Conservation (phyloP, 306 rosid genomes). For the Malus orientalis region DNA sequence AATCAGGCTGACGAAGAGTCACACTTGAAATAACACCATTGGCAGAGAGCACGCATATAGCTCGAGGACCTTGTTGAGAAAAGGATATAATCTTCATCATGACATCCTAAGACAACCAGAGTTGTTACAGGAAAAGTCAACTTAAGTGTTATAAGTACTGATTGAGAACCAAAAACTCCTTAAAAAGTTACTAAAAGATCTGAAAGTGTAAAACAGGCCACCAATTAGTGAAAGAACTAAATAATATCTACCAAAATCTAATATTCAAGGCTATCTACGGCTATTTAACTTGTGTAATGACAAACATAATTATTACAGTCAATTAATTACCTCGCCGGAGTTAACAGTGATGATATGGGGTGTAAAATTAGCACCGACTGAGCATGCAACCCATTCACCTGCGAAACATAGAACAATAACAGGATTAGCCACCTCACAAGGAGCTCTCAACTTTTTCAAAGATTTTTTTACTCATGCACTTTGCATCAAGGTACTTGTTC, state of each 20-base stretch:
- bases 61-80: conserved; percentile 96
- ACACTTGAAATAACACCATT: conserved; percentile 90
- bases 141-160: conserved; percentile 1
- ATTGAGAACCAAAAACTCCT: not conserved
- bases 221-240: not conserved
- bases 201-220: not conserved
- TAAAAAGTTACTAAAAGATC: not conserved
- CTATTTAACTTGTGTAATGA: conserved; percentile 4
- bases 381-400: conserved; percentile 91
- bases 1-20: conserved; percentile 92
- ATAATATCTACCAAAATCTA: conserved; percentile 3
- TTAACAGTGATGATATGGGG: conserved; percentile 90
- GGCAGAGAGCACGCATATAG: conserved; percentile 86
- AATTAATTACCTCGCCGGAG: conserved; percentile 80
- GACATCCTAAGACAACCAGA: conserved; percentile 56
- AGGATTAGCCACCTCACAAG: not conserved
- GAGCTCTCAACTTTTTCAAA: not conserved
- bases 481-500: not conserved
- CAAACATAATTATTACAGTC: conserved; percentile 3
- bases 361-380: conserved; percentile 87
- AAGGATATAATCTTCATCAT: conserved; percentile 95
- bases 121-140: not conserved
- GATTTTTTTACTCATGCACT: not conserved
- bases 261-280: not conserved
- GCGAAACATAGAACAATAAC: conserved; percentile 8